Base-by-base conservation (phyloP, 805 yeast species). In the Hanseniaspora clermontiae region DNA sequence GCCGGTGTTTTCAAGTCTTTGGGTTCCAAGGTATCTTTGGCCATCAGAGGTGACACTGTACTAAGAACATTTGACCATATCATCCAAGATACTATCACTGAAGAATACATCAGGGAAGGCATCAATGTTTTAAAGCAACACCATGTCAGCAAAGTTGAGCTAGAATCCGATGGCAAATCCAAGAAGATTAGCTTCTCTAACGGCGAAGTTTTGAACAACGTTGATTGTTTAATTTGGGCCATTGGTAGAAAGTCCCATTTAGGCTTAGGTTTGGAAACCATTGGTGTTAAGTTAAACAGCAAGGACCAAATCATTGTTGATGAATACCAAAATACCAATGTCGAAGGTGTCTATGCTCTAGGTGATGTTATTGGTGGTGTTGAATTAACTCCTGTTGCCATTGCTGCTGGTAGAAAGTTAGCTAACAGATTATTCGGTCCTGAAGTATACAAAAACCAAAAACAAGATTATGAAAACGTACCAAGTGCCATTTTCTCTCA, bases 401-500 rank as follows among this genome's bases (percentile, higher is more conserved):
- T 93, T 73, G 97, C 98, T 39, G 90, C 98, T 10, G 99, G 99
- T 59, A 83, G 99, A 72, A 87, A 81, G 69, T 77, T 93, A 62
- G 80, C 97, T 32, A 90, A 91, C 74, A 80, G 99, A 68, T 73
- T 93, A 59, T 93, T 91, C 68, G 96, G 96, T 24, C 84, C 90
- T 57, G 80, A 77, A 60, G 68, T 72, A 57, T 87, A 77, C 74
- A 79, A 79, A 60, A 69, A 80, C 49, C 86, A 83, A 68, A 88
- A 90, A 67, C 87, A 87, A 69, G 96, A 89, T 68, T 93, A 83
- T 70, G 72, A 68, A 32, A 86, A 90, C 66, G 81, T 93, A 51
- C 98, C 99, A 45, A 84, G 96, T 46, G 99, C 83, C n/a, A 78
- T 93, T n/a, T 93, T 93, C 70, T 82, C 96, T 3, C 99, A 93